phyloP scores from a whole-genome alignment of 257 asterid species.

The Mentha longifolia region DNA sequence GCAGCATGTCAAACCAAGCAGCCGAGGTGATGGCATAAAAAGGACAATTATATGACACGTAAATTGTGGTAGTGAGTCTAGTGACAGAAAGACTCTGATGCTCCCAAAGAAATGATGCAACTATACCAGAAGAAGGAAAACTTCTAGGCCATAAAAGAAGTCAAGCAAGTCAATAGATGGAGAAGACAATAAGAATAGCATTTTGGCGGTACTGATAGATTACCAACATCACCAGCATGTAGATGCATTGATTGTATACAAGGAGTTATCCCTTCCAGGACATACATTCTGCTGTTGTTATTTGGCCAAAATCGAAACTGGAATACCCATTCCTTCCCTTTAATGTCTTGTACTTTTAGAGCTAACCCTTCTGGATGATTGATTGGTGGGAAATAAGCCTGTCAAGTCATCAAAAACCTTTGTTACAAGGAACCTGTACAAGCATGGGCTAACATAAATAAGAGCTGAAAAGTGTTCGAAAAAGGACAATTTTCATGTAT shows the following conservation, averaged over 20 bases:
- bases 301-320: slow-evolving; percentile 99
- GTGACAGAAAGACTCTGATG: slow-evolving; percentile 8
- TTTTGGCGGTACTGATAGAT: slow-evolving; percentile 35
- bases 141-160: slow-evolving; percentile 29
- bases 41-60: slow-evolving; percentile 18
- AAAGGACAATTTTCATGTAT: slow-evolving; percentile 6
- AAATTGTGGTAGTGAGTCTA: slow-evolving; percentile 3
- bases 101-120: slow-evolving; percentile 6
- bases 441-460: slow-evolving; percentile 18
- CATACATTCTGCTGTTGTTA: slow-evolving; percentile 98
- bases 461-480: slow-evolving; percentile 9
- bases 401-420: slow-evolving; percentile 38
- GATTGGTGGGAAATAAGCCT: slow-evolving; percentile 94
- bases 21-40: slow-evolving; percentile 15
- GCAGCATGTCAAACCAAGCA: slow-evolving; percentile 22
- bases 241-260: slow-evolving; percentile 92
- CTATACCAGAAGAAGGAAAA: background rate
- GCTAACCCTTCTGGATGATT: slow-evolving; percentile 90
- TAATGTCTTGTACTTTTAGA: slow-evolving; percentile 72
- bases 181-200: slow-evolving; percentile 24
- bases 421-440: slow-evolving; percentile 27
- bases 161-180: slow-evolving; percentile 17
- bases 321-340: slow-evolving; percentile 91
- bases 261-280: slow-evolving; percentile 96
- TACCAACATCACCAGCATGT: slow-evolving; percentile 99